These are phyloP conservation scores for Phytophthora tubulina DNA, from an alignment of 352 stramenopile genomes.

Conservation along the genomic window DNA sequence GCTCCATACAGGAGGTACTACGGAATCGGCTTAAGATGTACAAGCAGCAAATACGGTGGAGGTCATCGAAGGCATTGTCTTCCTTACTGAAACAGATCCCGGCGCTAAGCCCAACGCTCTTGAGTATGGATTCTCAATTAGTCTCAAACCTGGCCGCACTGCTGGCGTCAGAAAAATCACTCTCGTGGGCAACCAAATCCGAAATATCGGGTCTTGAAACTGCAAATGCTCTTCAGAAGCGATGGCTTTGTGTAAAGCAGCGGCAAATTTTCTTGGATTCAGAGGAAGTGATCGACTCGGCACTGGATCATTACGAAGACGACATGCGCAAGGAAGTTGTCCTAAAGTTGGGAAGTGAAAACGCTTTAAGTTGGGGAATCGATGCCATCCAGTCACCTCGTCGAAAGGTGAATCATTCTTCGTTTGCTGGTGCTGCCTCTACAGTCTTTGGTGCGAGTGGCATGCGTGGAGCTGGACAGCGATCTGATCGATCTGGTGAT, in stretches of 20 bases:
- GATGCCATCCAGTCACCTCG: slow-evolving; percentile 86
- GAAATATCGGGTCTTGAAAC: slow-evolving; percentile 25
- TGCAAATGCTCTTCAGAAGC: slow-evolving; percentile 56
- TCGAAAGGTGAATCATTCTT: slow-evolving; percentile 48
- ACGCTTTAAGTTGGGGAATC: slow-evolving; percentile 83
- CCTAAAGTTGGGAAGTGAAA: slow-evolving; percentile 75
- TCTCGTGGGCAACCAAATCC: slow-evolving; percentile 40
- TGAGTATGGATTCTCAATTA: slow-evolving; percentile 70
- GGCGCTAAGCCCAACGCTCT: slow-evolving; percentile 42
- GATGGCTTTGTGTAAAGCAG: slow-evolving; percentile 80
- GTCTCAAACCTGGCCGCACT: slow-evolving; percentile 67
- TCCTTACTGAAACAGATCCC: slow-evolving; percentile 81
- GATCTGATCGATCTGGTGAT: slow-evolving; percentile 20
- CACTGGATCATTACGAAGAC: slow-evolving; percentile 71
- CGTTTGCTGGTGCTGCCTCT: slow-evolving; percentile 13
- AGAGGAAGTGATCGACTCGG: slow-evolving; percentile 75
- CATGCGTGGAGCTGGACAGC: slow-evolving; percentile 17
- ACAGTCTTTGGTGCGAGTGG: slow-evolving; percentile 16
- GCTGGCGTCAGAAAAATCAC: slow-evolving; percentile 64
- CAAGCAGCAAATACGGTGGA: slow-evolving; percentile 86
- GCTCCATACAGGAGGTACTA: slow-evolving; percentile 65
- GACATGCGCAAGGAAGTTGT: slow-evolving; percentile 72
- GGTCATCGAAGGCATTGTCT: slow-evolving; percentile 76
- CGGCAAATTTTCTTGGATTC: slow-evolving; percentile 75
- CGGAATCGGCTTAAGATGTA: slow-evolving; percentile 68